A percentile compares a stretch with the other conserved stretches of the same genome.
phyloP scores from a whole-genome alignment of 345 rosid species.

The Citropsis articulata region DNA sequence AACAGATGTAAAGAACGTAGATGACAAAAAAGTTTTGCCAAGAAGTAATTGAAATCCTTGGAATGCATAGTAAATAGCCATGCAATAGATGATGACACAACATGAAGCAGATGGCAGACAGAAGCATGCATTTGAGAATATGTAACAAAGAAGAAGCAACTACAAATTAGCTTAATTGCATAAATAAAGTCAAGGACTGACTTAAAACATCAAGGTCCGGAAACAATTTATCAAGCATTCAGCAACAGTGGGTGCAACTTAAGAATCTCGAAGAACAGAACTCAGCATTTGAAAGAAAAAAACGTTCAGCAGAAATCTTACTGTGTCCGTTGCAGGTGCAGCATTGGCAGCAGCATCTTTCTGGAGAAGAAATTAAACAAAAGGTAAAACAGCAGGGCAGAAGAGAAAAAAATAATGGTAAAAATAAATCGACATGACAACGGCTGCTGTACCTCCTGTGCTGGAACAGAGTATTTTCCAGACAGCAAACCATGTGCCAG shows the following conservation, averaged over 20 bases:
- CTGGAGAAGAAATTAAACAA: slow-evolving; percentile 36
- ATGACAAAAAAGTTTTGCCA: background rate
- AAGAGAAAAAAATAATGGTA: background rate
- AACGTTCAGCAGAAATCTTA: slow-evolving; percentile 34
- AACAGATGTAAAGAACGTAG: background rate
- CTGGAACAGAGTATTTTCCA: slow-evolving; percentile 87
- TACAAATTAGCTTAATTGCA: background rate
- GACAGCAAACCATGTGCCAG: slow-evolving; percentile 95
- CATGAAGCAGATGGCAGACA: background rate
- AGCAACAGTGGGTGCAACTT: background rate
- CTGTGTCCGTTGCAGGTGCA: slow-evolving; percentile 32
- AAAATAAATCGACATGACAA: slow-evolving; percentile 9
- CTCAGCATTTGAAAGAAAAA: background rate
- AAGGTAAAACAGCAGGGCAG: background rate
- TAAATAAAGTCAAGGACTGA: background rate
- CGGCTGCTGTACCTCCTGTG: slow-evolving; percentile 48
- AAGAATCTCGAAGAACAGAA: background rate
- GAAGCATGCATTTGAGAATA: slow-evolving; percentile 1
- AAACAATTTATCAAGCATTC: background rate
- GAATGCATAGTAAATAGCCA: background rate
- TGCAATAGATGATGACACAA: background rate
- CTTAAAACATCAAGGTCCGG: background rate
- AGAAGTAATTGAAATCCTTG: background rate
- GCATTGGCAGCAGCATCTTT: slow-evolving; percentile 37
- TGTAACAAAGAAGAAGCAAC: background rate